Percentiles rank a stretch among this genome's conserved stretches.
phyloP scores from a whole-genome alignment of 2,329 filamentous ascomycete genomes.

The Colletotrichum lini region DNA sequence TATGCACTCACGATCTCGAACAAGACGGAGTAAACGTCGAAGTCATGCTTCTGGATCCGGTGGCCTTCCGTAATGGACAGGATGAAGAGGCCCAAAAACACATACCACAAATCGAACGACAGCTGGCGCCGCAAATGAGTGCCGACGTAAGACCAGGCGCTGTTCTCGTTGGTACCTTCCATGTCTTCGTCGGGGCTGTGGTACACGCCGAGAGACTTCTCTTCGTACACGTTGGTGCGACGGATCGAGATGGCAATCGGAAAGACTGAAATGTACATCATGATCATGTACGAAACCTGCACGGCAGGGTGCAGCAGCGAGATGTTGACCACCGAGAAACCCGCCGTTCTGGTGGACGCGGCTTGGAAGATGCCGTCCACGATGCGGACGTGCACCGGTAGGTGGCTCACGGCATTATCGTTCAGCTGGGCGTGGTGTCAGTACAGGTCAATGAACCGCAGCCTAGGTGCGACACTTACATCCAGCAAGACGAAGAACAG shows the following conservation, averaged over 20 bases:
- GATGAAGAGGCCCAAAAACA: constrained; percentile 94
- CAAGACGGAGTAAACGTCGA: constrained; percentile 78
- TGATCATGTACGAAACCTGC: constrained; percentile 94
- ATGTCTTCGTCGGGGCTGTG: constrained; percentile 62
- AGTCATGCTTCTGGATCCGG: constrained; percentile 74
- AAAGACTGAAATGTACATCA: constrained; percentile 99
- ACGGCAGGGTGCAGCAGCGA: constrained; percentile 87
- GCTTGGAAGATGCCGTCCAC: constrained; percentile 93
- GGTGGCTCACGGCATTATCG: constrained; percentile 74
- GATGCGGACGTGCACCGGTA: constrained; percentile 82
- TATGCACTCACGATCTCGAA: constrained; percentile 94
- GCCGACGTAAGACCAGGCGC: constrained; percentile 85
- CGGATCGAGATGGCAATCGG: constrained; percentile 97
- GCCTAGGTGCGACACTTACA: constrained; percentile 63
- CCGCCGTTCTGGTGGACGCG: constrained; percentile 89
- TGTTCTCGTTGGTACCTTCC: constrained; percentile 66
- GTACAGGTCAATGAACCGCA: constrained; percentile 34
- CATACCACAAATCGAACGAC: constrained; percentile 97
- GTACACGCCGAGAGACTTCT: constrained; percentile 86
- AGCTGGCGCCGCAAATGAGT: constrained; percentile 93
- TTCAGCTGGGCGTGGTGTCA: constrained; percentile 70
- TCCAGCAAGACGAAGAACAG: constrained; percentile 95
- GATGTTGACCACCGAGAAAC: constrained; percentile 87
- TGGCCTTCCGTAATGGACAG: constrained; percentile 89
- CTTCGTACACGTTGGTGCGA: constrained; percentile 96